Conservation (phyloP, 768 basidiomycete genomes). For the Candolleomyces efflorescens region DNA sequence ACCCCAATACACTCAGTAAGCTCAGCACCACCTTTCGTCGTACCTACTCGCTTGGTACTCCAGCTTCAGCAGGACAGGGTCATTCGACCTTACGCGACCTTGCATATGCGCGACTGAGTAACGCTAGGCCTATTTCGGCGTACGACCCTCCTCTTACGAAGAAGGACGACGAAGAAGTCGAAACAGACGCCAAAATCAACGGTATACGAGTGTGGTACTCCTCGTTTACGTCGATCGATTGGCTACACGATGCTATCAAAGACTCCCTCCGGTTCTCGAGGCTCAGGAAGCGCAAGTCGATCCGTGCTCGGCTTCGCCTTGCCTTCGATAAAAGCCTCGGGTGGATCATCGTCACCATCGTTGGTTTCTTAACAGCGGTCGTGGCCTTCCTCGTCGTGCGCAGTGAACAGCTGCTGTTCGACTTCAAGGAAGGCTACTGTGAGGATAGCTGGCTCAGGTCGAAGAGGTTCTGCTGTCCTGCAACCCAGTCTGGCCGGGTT, state of each 20-base stretch:
- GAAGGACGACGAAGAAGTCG: constrained; percentile 37
- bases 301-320: constrained; percentile 61
- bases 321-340: constrained; percentile 75
- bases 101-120: constrained; percentile 32
- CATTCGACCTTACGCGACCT: constrained; percentile 27
- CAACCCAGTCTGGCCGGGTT: background rate
- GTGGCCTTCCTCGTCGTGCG: constrained; percentile 85
- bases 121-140: constrained; percentile 58
- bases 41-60: constrained; percentile 33
- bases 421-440: constrained; percentile 92
- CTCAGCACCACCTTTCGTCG: constrained; percentile 17
- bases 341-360: constrained; percentile 85
- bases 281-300: constrained; percentile 64
- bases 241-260: constrained; percentile 96
- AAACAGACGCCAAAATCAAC: constrained; percentile 65
- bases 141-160: constrained; percentile 55
- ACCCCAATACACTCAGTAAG: background rate
- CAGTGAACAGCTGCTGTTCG: constrained; percentile 86
- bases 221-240: constrained; percentile 88
- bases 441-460: constrained; percentile 63
- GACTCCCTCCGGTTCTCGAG: constrained; percentile 79
- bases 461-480: constrained; percentile 78
- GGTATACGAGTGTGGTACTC: constrained; percentile 91
- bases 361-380: constrained; percentile 82
- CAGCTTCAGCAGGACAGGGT: constrained; percentile 28